A percentile compares a stretch with the other conserved stretches of the same genome.
These are phyloP conservation scores for Xylariaceae sp. DNA, from an alignment of 2,329 filamentous ascomycete genomes.

Conservation along the genomic window DNA sequence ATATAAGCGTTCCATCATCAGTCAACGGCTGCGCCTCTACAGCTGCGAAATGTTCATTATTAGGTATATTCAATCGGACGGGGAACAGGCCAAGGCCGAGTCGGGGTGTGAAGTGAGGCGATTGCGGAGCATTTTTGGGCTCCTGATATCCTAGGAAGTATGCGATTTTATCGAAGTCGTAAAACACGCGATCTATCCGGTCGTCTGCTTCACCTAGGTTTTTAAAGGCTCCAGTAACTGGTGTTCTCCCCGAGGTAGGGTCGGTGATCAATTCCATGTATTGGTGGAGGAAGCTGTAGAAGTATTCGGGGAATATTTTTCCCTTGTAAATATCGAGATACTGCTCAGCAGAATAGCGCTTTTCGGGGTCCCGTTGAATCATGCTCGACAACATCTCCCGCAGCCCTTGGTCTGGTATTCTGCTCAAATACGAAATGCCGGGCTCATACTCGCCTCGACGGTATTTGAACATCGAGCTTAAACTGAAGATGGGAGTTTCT, in stretches of 20 bases:
- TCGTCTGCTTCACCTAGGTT: slow-evolving; percentile 87
- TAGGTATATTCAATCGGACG: slow-evolving; percentile 78
- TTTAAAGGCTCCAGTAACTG: slow-evolving; percentile 59
- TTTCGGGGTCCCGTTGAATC: slow-evolving; percentile 90
- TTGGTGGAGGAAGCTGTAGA: slow-evolving; percentile 94
- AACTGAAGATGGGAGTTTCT: slow-evolving; percentile 93
- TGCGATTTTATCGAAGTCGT: slow-evolving; percentile 96
- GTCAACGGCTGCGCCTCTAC: slow-evolving; percentile 54
- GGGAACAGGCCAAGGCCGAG: slow-evolving; percentile 64
- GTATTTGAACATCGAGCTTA: slow-evolving; percentile 94
- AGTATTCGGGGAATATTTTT: slow-evolving; percentile 92
- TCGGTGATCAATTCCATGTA: slow-evolving; percentile 97
- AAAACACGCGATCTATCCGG: slow-evolving; percentile 85
- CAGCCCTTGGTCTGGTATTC: slow-evolving; percentile 82
- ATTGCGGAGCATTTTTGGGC: slow-evolving; percentile 32
- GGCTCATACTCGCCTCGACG: slow-evolving; percentile 90
- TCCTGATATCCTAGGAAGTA: slow-evolving; percentile 79
- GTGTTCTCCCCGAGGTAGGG: slow-evolving; percentile 70
- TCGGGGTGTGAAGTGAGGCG: slow-evolving; percentile 38
- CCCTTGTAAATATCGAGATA: slow-evolving; percentile 88
- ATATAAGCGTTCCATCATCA: slow-evolving; percentile 89
- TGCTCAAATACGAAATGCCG: slow-evolving; percentile 68
- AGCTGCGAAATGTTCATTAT: slow-evolving; percentile 67
- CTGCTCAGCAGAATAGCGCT: slow-evolving; percentile 86
- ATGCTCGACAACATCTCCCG: slow-evolving; percentile 89